phyloP scores from a whole-genome alignment of 106 monocot genomes.

The Phalaenopsis aphrodite region DNA sequence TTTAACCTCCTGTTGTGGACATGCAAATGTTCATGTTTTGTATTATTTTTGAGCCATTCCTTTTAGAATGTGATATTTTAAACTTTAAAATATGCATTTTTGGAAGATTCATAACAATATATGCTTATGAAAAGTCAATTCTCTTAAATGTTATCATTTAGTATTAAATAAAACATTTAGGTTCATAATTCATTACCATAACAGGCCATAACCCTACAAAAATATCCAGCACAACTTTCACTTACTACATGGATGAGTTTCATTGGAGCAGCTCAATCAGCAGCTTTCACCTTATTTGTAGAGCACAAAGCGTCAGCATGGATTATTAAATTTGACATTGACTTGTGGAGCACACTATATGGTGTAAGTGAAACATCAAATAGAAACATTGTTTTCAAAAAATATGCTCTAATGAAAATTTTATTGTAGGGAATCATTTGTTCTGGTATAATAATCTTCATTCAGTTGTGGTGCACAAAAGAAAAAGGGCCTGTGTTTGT shows the following conservation, averaged over 20 bases:
- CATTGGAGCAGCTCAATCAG: conserved; percentile 62
- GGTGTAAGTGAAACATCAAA: conserved; percentile 34
- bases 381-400: too few species aligned
- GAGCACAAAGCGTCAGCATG: conserved; percentile 52
- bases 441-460: conserved; percentile 70
- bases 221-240: conserved; percentile 82
- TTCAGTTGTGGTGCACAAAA: conserved; percentile 77
- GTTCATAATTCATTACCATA: conserved; percentile 1
- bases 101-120: not conserved
- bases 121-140: not conserved
- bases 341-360: conserved; percentile 71
- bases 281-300: conserved; percentile 48
- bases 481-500: conserved; percentile 89
- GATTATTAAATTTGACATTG: conserved; percentile 48
- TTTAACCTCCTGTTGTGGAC: too few species aligned
- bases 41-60: too few species aligned
- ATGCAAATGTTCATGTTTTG: too few species aligned
- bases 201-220: conserved; percentile 67
- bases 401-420: not conserved
- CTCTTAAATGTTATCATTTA: not conserved
- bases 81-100: not conserved
- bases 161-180: not conserved
- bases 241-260: conserved; percentile 85
- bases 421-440: conserved; percentile 2
- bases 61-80: too few species aligned